A percentile compares a stretch with the other conserved stretches of the same genome.
Evolutionary conservation across 2,329 filamentous ascomycete species (phyloP).

Genomic region (Aspergillus clavatus): DNA sequence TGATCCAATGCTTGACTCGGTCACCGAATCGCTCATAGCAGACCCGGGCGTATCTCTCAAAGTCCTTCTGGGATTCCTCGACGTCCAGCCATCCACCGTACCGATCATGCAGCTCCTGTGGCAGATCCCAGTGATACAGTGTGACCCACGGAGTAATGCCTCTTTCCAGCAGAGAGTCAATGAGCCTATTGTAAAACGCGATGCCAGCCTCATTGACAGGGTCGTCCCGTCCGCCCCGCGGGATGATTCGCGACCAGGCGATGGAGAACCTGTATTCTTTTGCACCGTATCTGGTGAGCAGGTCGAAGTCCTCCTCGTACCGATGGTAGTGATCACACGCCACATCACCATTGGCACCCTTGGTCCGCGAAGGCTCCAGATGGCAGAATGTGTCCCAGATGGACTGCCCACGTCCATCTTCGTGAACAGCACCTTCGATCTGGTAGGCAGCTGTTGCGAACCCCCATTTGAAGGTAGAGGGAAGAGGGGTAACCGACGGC

Average conservation of each 20-base stretch:
- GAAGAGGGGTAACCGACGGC: neutral
- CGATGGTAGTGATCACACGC: conserved; percentile 44
- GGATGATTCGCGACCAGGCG: conserved; percentile 45
- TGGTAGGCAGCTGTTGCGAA: conserved; percentile 38
- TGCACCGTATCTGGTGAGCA: conserved; percentile 23
- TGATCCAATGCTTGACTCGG: conserved; percentile 29
- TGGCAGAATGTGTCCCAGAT: conserved; percentile 36
- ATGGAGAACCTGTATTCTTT: conserved; percentile 39
- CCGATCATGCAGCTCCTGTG: conserved; percentile 31
- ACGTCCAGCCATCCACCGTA: conserved; percentile 25
- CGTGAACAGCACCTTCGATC: conserved; percentile 39
- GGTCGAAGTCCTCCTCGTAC: conserved; percentile 40
- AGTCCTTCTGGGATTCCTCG: neutral
- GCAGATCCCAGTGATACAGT: conserved; percentile 40
- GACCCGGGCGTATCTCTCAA: conserved; percentile 23
- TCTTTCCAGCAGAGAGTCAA: conserved; percentile 36
- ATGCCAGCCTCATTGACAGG: conserved; percentile 42
- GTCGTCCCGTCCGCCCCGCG: conserved; percentile 38
- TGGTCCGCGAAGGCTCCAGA: conserved; percentile 27
- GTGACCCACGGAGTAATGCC: conserved; percentile 41
- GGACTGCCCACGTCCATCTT: conserved; percentile 34
- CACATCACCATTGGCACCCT: conserved; percentile 43
- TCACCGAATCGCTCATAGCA: conserved; percentile 29
- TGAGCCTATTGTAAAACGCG: conserved; percentile 43
- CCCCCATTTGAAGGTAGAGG: conserved; percentile 35